Conservation (phyloP, 2,329 filamentous ascomycete species). For the Purpureocillium takamizusanense region DNA sequence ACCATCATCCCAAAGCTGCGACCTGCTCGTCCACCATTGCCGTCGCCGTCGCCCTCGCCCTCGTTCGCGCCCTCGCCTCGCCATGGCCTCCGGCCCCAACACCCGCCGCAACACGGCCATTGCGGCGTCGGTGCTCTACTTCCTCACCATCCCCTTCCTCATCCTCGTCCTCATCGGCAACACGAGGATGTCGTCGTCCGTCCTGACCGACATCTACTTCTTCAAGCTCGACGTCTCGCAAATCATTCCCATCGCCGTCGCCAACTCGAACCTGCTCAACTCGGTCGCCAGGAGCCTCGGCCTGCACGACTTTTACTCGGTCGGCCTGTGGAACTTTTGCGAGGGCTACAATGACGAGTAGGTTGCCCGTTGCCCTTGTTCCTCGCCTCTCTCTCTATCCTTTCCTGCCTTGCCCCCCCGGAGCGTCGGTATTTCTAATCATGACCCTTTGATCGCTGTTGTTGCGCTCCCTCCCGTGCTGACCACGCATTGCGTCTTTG, state of each 20-base stretch:
- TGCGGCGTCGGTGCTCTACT: constrained; percentile 59
- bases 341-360: constrained; percentile 67
- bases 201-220: constrained; percentile 69
- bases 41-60: no score
- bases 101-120: constrained; percentile 51
- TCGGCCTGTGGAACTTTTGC: constrained; percentile 87
- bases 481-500: constrained; percentile 14
- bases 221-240: constrained; percentile 75
- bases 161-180: constrained; percentile 74
- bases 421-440: neutral
- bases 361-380: constrained; percentile 11
- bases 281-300: constrained; percentile 79
- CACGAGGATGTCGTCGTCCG: constrained; percentile 40
- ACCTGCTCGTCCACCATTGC: no score
- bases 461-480: constrained; percentile 26
- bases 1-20: no score
- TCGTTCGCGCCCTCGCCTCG: neutral
- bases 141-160: constrained; percentile 68
- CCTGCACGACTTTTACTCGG: constrained; percentile 88
- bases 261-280: constrained; percentile 70
- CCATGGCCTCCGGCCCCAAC: constrained; percentile 16
- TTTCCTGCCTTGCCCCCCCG: no score
- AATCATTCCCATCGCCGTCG: constrained; percentile 65
- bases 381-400: no score
- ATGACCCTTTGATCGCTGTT: neutral